Conservation (phyloP, 2,329 filamentous ascomycete genomes). For the Paecilomyces fulvus region DNA sequence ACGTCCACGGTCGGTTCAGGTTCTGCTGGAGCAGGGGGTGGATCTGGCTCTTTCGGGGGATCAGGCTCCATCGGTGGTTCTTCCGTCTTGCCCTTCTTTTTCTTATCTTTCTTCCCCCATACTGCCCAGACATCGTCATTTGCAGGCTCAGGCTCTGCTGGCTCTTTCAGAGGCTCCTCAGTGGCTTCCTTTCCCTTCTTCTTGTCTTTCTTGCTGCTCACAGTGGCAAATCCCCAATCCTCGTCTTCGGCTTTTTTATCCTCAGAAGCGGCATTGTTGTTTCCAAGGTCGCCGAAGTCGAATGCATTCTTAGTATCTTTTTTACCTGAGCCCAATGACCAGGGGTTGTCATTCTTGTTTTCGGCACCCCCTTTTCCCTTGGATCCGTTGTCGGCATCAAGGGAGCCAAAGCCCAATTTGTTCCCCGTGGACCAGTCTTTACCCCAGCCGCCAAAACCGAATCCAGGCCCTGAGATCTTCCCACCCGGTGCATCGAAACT, state of each 20-base stretch:
- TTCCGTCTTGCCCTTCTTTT: slow-evolving; percentile 13
- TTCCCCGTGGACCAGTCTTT: slow-evolving; percentile 50
- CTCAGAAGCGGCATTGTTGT: slow-evolving; percentile 37
- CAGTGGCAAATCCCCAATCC: slow-evolving; percentile 27
- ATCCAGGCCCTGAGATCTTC: slow-evolving; percentile 29
- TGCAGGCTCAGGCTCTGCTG: slow-evolving; percentile 5
- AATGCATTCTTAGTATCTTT: slow-evolving; percentile 30
- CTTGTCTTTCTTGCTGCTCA: slow-evolving; percentile 35
- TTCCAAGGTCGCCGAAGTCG: slow-evolving; percentile 37
- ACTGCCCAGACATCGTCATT: slow-evolving; percentile 8
- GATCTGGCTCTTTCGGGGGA: slow-evolving; percentile 1
- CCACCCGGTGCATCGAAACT: slow-evolving; percentile 43
- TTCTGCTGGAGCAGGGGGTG: background rate
- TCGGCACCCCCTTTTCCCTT: slow-evolving; percentile 21
- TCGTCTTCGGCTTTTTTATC: slow-evolving; percentile 31
- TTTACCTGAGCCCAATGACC: slow-evolving; percentile 30
- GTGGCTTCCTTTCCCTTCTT: slow-evolving; percentile 36
- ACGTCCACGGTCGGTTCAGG: slow-evolving; percentile 2
- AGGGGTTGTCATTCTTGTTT: slow-evolving; percentile 29
- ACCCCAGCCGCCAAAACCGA: slow-evolving; percentile 51
- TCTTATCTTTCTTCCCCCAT: slow-evolving; percentile 21
- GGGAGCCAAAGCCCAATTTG: slow-evolving; percentile 37
- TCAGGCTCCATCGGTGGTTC: background rate
- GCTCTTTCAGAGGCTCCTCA: slow-evolving; percentile 4
- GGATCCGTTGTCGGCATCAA: slow-evolving; percentile 19